Base-by-base conservation (phyloP, 2,329 filamentous ascomycete species). In the Alternaria conjuncta region DNA sequence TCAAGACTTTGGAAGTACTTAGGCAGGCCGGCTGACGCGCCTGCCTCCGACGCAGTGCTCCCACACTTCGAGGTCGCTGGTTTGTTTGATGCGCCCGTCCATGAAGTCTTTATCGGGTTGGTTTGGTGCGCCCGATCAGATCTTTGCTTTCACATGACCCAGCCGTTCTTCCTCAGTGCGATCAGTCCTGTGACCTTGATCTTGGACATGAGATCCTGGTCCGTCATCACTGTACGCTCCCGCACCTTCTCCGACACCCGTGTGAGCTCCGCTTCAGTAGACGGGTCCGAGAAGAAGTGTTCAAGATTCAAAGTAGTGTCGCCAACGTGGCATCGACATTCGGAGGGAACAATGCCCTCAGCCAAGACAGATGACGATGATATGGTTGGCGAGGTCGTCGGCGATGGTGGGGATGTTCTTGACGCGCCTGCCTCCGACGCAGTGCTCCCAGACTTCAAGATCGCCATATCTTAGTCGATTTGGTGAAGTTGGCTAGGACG, bases 401-500 rank as follows among this genome's bases (percentile, higher is more conserved):
- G 15, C 32, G 32, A 36, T 36, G 32, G 32, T 8, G 32, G 32
- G 32, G 32, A 36, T 36, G 13, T 36, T 36, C 32, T n/a, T 41
- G 36, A 41, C 36, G 15, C 36, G 36, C 36, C 36, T 41, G 15
- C 36, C 36, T 41, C 15, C 36, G 36, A 18, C 36, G 15, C 36
- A 41, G 36, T 41, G 36, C 36, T 1, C 15, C 36, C 36, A 41
- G 36, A 41, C 36, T 41, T 41, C 36, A 18, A 41, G 36, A 41
- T 41, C 36, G 36, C 32, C 32, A 36, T 36, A 36, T 36, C 32
- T 36, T 36, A 5, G 7, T 36, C 32, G 4, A 36, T 36, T 36
- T 1, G 32, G 7, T 83, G 7, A 81, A 72, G 50, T 81, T 74
- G 54, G 83, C 80, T 0, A 82, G 77, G 3, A 82, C 67, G 47